Percentiles rank a stretch among this genome's conserved stretches.
phyloP scores from a whole-genome alignment of 495 filamentous ascomycete genomes.

The Hypoxylon lienhwacheense region DNA sequence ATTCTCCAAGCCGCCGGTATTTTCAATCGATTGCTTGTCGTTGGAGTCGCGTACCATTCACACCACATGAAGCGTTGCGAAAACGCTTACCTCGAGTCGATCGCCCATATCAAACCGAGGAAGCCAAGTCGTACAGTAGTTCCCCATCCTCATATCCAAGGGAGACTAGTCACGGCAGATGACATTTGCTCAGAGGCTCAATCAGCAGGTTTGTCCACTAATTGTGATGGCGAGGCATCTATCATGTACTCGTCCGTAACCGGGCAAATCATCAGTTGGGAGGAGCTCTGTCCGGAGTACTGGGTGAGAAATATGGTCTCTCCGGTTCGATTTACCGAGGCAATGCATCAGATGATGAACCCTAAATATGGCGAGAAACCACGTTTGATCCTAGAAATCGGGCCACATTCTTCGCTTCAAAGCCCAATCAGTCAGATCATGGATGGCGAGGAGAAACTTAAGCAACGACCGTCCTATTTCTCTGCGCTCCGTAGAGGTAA shows the following conservation, averaged over 20 bases:
- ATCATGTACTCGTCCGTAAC: conserved; percentile 46
- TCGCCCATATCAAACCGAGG: conserved; percentile 19
- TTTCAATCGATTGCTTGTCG: conserved; percentile 39
- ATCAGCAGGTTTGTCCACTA: conserved; percentile 9
- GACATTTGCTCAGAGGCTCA: neutral
- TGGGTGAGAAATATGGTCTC: conserved; percentile 48
- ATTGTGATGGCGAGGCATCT: conserved; percentile 1
- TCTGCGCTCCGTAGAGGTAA: conserved; percentile 39
- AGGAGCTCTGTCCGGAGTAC: conserved; percentile 38
- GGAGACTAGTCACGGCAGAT: neutral
- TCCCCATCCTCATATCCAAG: conserved; percentile 7
- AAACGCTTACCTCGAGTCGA: conserved; percentile 11
- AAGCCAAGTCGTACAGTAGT: neutral
- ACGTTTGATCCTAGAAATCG: conserved; percentile 32
- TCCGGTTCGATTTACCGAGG: conserved; percentile 46
- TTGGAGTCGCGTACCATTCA: conserved; percentile 44
- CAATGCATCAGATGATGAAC: conserved; percentile 32
- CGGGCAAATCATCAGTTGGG: conserved; percentile 31
- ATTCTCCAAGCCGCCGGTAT: conserved; percentile 26
- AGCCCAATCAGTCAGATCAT: conserved; percentile 56
- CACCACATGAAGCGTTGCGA: conserved; percentile 38
- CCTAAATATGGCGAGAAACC: conserved; percentile 3
- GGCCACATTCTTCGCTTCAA: conserved; percentile 47
- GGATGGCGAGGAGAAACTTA: conserved; percentile 25
- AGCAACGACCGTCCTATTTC: conserved; percentile 17